phyloP scores from a whole-genome alignment of 2,329 filamentous ascomycete species.

The Basipetospora chlamydospora region DNA sequence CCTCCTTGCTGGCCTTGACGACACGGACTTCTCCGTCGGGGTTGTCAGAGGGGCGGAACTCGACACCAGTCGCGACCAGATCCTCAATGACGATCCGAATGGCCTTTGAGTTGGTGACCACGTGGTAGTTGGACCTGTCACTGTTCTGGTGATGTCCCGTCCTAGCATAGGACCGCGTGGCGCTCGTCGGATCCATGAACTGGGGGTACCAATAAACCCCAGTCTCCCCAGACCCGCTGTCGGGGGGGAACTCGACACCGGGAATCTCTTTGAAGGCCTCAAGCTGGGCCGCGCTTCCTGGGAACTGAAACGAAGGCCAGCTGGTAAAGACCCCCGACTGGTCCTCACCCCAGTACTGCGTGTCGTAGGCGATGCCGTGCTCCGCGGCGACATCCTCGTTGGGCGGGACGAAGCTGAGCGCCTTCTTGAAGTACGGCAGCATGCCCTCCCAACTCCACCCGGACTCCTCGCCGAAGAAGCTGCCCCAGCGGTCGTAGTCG shows the following conservation, averaged over 20 bases:
- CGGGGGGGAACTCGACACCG: slow-evolving; percentile 21
- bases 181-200: slow-evolving; percentile 22
- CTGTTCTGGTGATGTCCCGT: slow-evolving; percentile 18
- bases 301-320: slow-evolving; percentile 24
- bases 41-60: slow-evolving; percentile 8
- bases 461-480: slow-evolving; percentile 15
- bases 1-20: slow-evolving; percentile 23
- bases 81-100: slow-evolving; percentile 12
- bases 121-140: slow-evolving; percentile 13
- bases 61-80: slow-evolving; percentile 14
- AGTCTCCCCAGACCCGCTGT: slow-evolving; percentile 23
- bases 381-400: slow-evolving; percentile 10
- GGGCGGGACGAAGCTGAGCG: slow-evolving; percentile 13
- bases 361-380: slow-evolving; percentile 15
- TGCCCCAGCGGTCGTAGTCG: slow-evolving; percentile 16
- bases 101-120: slow-evolving; percentile 13
- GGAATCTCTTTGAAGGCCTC: slow-evolving; percentile 23
- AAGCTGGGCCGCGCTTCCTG: slow-evolving; percentile 16
- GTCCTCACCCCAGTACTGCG: slow-evolving; percentile 20
- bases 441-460: slow-evolving; percentile 14
- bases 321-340: slow-evolving; percentile 20
- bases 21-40: slow-evolving; percentile 7
- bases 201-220: slow-evolving; percentile 28
- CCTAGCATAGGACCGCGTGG: slow-evolving; percentile 22
- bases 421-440: slow-evolving; percentile 14